These are phyloP conservation scores for Fusarium kyushuense DNA, from an alignment of 2,329 filamentous ascomycete genomes.

Conservation along the genomic window DNA sequence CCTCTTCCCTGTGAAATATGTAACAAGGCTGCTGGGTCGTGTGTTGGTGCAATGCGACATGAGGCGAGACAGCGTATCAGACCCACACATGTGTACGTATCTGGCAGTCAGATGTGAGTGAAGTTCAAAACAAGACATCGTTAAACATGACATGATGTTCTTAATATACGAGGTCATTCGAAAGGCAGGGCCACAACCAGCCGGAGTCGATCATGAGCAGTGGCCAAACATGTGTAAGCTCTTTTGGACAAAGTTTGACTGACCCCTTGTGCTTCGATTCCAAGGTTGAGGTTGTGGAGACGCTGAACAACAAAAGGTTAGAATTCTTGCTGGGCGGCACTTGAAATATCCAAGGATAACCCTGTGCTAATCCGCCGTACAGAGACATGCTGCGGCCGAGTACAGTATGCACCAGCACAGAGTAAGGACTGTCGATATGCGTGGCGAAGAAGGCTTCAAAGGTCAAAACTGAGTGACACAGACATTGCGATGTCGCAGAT, in stretches of 20 bases:
- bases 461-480: constrained; percentile 11
- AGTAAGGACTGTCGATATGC: constrained; percentile 14
- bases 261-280: constrained; percentile 31
- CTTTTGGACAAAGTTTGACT: constrained; percentile 17
- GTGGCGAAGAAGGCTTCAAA: constrained; percentile 23
- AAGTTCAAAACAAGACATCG: constrained; percentile 22
- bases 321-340: constrained; percentile 33
- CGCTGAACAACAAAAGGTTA: constrained; percentile 19
- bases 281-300: constrained; percentile 36
- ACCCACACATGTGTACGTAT: constrained; percentile 11
- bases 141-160: constrained; percentile 7
- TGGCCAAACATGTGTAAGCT: constrained; percentile 27
- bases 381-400: neutral
- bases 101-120: constrained; percentile 5
- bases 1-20: constrained; percentile 43
- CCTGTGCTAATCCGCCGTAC: constrained; percentile 17
- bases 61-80: constrained; percentile 36
- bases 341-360: constrained; percentile 16
- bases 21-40: constrained; percentile 32
- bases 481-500: constrained; percentile 17
- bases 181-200: constrained; percentile 7
- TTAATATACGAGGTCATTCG: constrained; percentile 13
- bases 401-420: neutral
- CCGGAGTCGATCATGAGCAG: constrained; percentile 6
- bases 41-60: constrained; percentile 30